Evolutionary conservation across 768 basidiomycete genomes (phyloP), one percentile per base, ranked within the genome.

Genomic region (Phanerochaete sordida): DNA sequence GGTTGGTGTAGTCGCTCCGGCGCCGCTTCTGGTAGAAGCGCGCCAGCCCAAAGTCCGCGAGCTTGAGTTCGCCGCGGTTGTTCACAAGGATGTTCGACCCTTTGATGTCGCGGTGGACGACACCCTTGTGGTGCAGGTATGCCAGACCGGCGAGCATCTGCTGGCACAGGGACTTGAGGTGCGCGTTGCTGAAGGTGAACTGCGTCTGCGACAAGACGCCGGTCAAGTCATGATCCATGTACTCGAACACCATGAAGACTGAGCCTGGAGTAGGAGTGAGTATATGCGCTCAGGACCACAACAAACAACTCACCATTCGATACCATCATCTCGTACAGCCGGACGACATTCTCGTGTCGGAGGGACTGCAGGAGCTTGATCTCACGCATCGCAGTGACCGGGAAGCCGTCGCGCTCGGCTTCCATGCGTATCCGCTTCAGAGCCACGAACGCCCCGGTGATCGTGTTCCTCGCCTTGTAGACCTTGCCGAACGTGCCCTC

Each of bases 401-500:
- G 97, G 73, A 99, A 99, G 0, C 97, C 97, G 70, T 99, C 97
- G 68, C 84, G 86, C 75, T 99, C 97, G 5, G 90, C 83, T 72
- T 99, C 97, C 95, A 99, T 97, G 45, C 95, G 84, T 69, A 99
- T 98, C 56, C 95, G 84, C 78, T 99, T 99, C 64, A 99, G 75
- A 19, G 97, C 97, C 39, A 98, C 95, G 62, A 88, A 77, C 13
- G 80, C 71, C 37, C 85, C 88, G n/a, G 85, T 88, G 50, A 87
- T 78, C 11, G 82, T 86, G 65, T 96, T 95, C 61, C 85, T 83
- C 2, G 96, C 96, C 74, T 99, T 99, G 77, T 97, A 91, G 1
- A 99, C 96, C 72, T 98, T 96, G 24, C 96, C 96, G 70, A 98
- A 99, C 1, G 97, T 99, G 2, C 97, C 97, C 73, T 98, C 96